Conservation (phyloP, 352 stramenopile genomes). For the Pythium sp. region DNA sequence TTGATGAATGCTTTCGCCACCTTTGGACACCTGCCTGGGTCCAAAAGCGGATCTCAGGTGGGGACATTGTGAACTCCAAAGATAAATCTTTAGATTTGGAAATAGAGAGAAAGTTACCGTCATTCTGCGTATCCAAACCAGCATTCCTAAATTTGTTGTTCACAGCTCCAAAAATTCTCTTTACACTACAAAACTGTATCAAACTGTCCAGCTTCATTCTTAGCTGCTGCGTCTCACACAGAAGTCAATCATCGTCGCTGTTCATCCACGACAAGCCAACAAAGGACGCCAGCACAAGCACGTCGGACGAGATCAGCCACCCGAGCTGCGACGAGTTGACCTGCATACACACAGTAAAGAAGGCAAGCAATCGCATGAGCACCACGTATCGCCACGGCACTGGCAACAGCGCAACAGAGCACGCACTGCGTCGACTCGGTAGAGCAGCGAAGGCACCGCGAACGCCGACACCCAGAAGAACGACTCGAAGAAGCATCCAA, state of each 20-base stretch:
- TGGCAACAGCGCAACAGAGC: not conserved
- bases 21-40: not conserved
- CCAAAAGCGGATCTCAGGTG: too few relatives aligned
- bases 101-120: not conserved
- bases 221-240: not conserved
- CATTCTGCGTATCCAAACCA: not conserved
- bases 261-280: conserved; percentile 42
- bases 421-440: conserved; percentile 61
- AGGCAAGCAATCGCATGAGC: not conserved
- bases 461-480: conserved; percentile 69
- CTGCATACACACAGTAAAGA: conserved; percentile 17
- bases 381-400: not conserved
- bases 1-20: not conserved
- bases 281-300: conserved; percentile 59
- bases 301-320: conserved; percentile 60
- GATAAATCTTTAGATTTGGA: too few relatives aligned
- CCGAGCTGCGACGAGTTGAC: conserved; percentile 57
- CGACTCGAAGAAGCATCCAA: conserved; percentile 72
- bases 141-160: not conserved
- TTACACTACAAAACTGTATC: not conserved
- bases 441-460: conserved; percentile 60
- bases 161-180: not conserved
- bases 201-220: not conserved
- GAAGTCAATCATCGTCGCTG: conserved; percentile 23
- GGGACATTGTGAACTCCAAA: too few relatives aligned